Evolutionary conservation across 2,329 filamentous ascomycete species (phyloP), one percentile per base, ranked within the genome.

Genomic region (Cryoendolithus antarcticus): DNA sequence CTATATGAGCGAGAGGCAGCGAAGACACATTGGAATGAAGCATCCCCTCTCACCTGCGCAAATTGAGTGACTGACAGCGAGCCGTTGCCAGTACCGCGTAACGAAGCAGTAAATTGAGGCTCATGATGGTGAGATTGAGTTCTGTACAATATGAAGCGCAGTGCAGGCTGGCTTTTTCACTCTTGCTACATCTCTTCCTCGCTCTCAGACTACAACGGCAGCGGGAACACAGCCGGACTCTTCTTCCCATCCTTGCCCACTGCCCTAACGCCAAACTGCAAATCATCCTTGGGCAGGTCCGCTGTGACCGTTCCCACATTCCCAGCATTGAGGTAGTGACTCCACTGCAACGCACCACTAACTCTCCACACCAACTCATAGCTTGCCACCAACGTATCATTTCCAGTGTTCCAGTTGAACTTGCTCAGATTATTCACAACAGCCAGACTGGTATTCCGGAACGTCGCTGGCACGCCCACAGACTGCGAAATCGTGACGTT

Each of bases 301-400:
- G 77, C 54, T 4, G 62, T 69, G 4, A 62, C 66, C 31, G 52
- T 59, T 0, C 59, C 59, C 3, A 65, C 65, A 15, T 65, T 59
- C 0, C 71, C 71, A 3, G 75, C 70, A 48, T 66, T 33, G 36
- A 55, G 24, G 11, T 35, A 40, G 42, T 56, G 45, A 19, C 50
- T 51, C 55, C 55, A 58, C 36, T 70, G 61, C 34, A 67, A 63
- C 29, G 67, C 64, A 9, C 62, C 63, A 4, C 66, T 71, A 2
- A 68, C 52, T 40, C 73, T 58, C 70, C 70, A 76, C 0, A 77
- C 67, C 2, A 76, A 53, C 57, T 76, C 72, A 49, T 76, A 76
- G 2, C 64, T 61, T 4, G 48, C 60, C 6, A 70, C 56, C 30
- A 61, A 51, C 1, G 51, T 42, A 35, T 67, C 64, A 28, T 63